phyloP scores from a whole-genome alignment of 371 early-diverging fungal genomes.

The Apophysomyces variabilis region DNA sequence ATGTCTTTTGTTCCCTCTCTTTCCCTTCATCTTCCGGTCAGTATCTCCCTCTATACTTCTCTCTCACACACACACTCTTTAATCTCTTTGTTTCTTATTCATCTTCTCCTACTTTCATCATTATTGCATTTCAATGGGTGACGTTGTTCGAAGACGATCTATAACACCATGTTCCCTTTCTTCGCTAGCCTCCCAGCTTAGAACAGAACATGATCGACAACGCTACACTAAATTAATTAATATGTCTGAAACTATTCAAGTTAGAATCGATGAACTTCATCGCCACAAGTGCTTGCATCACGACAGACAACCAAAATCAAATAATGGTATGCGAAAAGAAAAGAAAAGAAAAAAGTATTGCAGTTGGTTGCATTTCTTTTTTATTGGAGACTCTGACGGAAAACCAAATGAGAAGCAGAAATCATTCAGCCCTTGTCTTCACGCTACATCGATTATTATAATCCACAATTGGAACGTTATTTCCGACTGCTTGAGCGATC shows the following conservation, averaged over 20 bases:
- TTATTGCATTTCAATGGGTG: not conserved
- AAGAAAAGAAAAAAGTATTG: too few relatives aligned
- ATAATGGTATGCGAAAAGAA: not conserved
- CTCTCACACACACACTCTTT: not conserved
- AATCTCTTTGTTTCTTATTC: not conserved
- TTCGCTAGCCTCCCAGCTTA: not conserved
- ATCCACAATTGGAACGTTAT: constrained; percentile 20
- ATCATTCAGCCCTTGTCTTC: constrained; percentile 8
- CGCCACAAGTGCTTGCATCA: constrained; percentile 7
- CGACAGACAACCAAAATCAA: constrained; percentile 2
- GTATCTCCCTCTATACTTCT: not conserved
- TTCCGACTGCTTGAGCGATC: constrained; percentile 23
- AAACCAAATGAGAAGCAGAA: constrained; percentile 4
- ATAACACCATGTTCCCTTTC: constrained; percentile 1
- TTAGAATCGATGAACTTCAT: constrained; percentile 19
- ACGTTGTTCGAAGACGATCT: not conserved
- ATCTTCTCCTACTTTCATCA: not conserved
- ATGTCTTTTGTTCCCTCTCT: not conserved
- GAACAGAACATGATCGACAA: constrained; percentile 20
- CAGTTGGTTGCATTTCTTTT: not conserved
- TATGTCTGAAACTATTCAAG: constrained; percentile 20
- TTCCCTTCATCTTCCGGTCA: not conserved
- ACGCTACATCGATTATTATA: constrained; percentile 1
- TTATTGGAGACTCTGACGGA: not conserved
- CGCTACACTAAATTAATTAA: constrained; percentile 21